phyloP scores from a whole-genome alignment of 169 alveolate genomes.

The Theileria parva region DNA sequence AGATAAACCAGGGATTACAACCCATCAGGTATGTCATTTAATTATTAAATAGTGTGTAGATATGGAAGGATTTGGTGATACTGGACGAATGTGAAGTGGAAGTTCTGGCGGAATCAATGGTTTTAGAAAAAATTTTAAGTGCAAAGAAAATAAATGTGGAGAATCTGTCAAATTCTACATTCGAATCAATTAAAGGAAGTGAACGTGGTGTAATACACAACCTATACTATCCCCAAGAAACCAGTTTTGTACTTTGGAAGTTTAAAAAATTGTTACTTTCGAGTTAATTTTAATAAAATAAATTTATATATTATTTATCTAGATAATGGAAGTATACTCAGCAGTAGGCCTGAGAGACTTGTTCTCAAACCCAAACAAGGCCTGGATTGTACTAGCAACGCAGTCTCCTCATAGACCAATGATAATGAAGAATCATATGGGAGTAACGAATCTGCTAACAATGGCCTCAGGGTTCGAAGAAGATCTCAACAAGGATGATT shows the following conservation, averaged over 20 bases:
- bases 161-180: neutral
- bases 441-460: conserved; percentile 25
- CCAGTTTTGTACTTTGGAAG: conserved; percentile 20
- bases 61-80: conserved; percentile 62
- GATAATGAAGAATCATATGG: conserved; percentile 30
- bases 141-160: conserved; percentile 8
- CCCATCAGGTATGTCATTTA: conserved; percentile 45
- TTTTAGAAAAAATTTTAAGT: conserved; percentile 11
- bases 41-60: conserved; percentile 14
- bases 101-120: conserved; percentile 33
- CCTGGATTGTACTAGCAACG: conserved; percentile 60
- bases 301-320: neutral
- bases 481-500: conserved; percentile 63
- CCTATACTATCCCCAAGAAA: conserved; percentile 32
- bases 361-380: conserved; percentile 49
- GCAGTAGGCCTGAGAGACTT: conserved; percentile 36
- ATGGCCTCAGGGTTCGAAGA: conserved; percentile 73
- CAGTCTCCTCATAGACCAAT: conserved; percentile 28
- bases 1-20: conserved; percentile 54
- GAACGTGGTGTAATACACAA: conserved; percentile 6
- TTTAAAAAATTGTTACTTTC: conserved; percentile 29
- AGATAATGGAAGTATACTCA: conserved; percentile 5
- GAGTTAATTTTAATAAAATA: neutral
- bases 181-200: neutral
- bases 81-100: conserved; percentile 62